phyloP scores from a whole-genome alignment of 1,284 basidiomycete genomes.

The Acaromyces ingoldii region DNA sequence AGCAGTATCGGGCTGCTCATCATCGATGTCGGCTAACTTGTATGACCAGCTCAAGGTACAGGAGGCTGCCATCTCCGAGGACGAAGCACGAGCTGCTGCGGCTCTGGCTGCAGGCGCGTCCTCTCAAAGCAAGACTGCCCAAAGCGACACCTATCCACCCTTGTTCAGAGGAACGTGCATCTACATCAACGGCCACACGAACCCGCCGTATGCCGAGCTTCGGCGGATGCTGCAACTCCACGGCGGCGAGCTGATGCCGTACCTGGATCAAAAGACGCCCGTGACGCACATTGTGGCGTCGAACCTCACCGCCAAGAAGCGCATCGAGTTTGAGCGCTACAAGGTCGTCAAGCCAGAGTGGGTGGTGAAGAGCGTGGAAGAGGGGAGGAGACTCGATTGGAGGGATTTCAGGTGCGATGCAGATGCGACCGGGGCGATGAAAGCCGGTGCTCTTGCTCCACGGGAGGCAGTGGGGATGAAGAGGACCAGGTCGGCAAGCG shows the following conservation, averaged over 20 bases:
- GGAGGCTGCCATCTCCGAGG: conserved; percentile 25
- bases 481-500: too few relatives aligned
- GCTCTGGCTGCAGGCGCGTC: conserved; percentile 9
- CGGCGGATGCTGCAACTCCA: conserved; percentile 73
- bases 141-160: conserved; percentile 11
- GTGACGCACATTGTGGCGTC: conserved; percentile 80
- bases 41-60: conserved; percentile 31
- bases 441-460: background rate
- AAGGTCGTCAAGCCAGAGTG: conserved; percentile 83
- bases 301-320: conserved; percentile 80
- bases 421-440: conserved; percentile 12
- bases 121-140: conserved; percentile 7
- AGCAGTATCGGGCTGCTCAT: background rate
- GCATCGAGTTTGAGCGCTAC: conserved; percentile 78
- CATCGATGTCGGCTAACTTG: background rate
- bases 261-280: conserved; percentile 67
- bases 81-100: conserved; percentile 11
- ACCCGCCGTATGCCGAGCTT: conserved; percentile 79
- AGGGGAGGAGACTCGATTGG: conserved; percentile 71
- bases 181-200: conserved; percentile 81
- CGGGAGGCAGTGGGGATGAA: background rate
- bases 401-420: conserved; percentile 45
- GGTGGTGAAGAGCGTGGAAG: conserved; percentile 70
- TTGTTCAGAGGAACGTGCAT: conserved; percentile 38
- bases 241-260: conserved; percentile 77